Conservation (phyloP, 2,329 filamentous ascomycete species). For the Verticillium nonalfalfae region DNA sequence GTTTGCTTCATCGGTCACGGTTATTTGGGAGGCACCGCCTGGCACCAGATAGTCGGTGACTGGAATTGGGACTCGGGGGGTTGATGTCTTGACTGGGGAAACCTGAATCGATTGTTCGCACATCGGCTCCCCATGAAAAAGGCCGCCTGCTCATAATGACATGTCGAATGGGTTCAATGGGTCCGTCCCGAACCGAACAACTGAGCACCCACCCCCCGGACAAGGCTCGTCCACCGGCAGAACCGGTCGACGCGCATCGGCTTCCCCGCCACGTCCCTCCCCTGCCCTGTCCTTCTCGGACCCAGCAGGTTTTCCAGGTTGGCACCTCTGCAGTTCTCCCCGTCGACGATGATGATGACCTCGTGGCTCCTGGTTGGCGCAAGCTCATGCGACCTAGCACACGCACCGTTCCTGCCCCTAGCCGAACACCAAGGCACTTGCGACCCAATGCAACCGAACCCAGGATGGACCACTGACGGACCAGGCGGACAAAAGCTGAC, state of each 20-base stretch:
- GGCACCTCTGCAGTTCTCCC: not conserved
- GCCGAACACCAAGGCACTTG: not conserved
- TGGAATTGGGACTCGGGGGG: too few relatives aligned
- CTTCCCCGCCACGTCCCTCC: not conserved
- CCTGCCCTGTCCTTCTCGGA: not conserved
- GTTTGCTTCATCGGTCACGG: too few relatives aligned
- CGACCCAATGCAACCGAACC: not conserved
- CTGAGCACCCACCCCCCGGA: not conserved
- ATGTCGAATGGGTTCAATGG: not conserved
- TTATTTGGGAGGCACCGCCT: too few relatives aligned
- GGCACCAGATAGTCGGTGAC: too few relatives aligned
- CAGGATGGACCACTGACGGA: not conserved
- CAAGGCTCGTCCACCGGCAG: not conserved
- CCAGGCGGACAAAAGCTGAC: not conserved
- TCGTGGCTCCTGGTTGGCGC: not conserved
- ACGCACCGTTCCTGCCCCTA: not conserved
- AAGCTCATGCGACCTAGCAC: not conserved
- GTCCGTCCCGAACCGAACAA: not conserved
- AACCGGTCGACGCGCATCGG: not conserved
- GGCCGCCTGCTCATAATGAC: not conserved
- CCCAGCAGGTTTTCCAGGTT: not conserved
- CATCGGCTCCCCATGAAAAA: too few relatives aligned
- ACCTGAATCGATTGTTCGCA: too few relatives aligned
- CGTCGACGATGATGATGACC: not conserved
- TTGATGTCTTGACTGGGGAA: too few relatives aligned